Conservation (phyloP, 192 early-diverging fungal species). For the Linnemannia schmuckeri region DNA sequence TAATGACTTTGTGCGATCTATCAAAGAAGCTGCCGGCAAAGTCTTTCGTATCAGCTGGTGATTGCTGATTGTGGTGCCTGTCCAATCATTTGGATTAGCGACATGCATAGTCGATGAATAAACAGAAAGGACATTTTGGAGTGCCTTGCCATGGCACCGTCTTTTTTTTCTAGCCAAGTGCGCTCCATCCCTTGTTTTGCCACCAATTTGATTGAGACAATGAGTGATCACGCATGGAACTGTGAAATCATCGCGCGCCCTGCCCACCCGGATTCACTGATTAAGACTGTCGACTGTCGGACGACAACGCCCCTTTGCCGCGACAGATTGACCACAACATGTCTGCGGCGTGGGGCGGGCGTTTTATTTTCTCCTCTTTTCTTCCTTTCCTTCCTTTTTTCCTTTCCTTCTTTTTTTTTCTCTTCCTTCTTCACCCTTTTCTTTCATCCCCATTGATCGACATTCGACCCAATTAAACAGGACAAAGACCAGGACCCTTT, state of each 20-base stretch:
- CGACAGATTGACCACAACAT: not conserved
- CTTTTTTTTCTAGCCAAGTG: too few relatives aligned
- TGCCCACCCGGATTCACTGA: too few relatives aligned
- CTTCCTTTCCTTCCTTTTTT: not conserved
- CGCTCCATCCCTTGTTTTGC: too few relatives aligned
- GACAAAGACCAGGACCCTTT: slow-evolving; percentile 7
- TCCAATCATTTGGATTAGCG: too few relatives aligned
- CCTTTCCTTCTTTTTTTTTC: slow-evolving; percentile 2
- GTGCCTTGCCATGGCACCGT: too few relatives aligned
- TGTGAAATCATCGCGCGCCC: too few relatives aligned
- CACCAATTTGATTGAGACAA: too few relatives aligned
- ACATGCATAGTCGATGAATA: too few relatives aligned
- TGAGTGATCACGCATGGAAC: too few relatives aligned
- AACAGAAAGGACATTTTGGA: too few relatives aligned
- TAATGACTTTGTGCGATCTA: slow-evolving; percentile 54
- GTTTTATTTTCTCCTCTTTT: not conserved
- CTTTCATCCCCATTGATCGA: slow-evolving; percentile 25
- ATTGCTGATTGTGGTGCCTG: not conserved
- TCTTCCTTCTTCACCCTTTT: slow-evolving; percentile 19
- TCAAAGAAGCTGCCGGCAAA: slow-evolving; percentile 36
- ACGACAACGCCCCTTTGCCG: too few relatives aligned
- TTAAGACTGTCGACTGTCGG: too few relatives aligned
- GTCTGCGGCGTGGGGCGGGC: slow-evolving; percentile 5
- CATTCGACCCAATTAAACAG: slow-evolving; percentile 4
- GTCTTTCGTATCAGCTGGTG: not conserved